Percentiles rank a stretch among this genome's conserved stretches.
Conservation (phyloP, 495 filamentous ascomycete species). For the Ascodesmis nigricans region DNA sequence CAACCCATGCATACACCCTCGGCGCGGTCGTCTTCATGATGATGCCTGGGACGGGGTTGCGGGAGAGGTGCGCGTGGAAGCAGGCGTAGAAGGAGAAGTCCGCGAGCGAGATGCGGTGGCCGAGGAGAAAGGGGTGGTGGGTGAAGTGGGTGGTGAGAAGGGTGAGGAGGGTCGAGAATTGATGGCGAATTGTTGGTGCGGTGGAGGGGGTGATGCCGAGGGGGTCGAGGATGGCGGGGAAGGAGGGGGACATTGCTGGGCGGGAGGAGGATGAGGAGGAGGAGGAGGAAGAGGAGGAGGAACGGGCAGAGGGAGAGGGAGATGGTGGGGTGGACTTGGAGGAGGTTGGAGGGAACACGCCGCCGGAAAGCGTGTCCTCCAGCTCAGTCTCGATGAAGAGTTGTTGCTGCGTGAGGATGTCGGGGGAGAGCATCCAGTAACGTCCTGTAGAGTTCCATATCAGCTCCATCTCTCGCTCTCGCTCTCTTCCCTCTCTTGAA, state of each 20-base stretch:
- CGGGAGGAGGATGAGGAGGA: slow-evolving; percentile 20
- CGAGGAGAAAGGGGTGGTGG: too few species aligned
- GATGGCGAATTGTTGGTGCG: slow-evolving; percentile 36
- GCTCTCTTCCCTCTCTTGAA: not conserved
- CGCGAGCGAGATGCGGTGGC: too few species aligned
- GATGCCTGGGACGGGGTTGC: too few species aligned
- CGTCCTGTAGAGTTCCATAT: not conserved
- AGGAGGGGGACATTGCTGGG: slow-evolving; percentile 17
- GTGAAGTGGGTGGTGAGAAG: too few species aligned
- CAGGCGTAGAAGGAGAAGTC: too few species aligned
- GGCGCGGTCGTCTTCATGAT: too few species aligned
- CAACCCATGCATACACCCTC: too few species aligned
- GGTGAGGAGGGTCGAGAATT: too few species aligned
- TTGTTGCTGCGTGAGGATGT: slow-evolving; percentile 31
- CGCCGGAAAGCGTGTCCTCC: slow-evolving; percentile 40
- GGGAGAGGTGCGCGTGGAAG: too few species aligned
- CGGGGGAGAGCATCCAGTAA: slow-evolving; percentile 11
- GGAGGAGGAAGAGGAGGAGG: slow-evolving; percentile 24
- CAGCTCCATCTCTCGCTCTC: not conserved
- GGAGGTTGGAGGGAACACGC: slow-evolving; percentile 32
- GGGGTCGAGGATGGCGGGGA: slow-evolving; percentile 21
- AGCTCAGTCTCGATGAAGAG: slow-evolving; percentile 34
- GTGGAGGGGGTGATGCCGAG: slow-evolving; percentile 37
- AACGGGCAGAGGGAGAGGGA: slow-evolving; percentile 28
- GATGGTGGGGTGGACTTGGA: slow-evolving; percentile 33